Base-by-base conservation (phyloP, 352 stramenopile species). In the Pythium aristosporum region DNA sequence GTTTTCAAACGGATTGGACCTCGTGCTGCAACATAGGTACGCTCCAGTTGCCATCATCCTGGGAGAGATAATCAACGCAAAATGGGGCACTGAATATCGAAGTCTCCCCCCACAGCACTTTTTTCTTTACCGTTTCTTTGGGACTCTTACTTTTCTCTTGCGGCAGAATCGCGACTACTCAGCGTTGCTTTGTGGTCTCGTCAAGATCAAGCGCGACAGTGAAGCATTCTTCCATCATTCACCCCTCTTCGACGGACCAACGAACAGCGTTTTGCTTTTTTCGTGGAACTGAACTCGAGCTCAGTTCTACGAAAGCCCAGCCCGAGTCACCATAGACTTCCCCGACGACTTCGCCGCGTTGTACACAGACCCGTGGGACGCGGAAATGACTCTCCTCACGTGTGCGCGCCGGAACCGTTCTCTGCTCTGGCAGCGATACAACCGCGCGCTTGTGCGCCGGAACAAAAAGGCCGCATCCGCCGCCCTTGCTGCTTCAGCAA, bases 371-470 rank as follows among this genome's bases (percentile, higher is more conserved):
- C 52, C 61, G 57, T 64, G 57, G 57, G 30, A 58, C 23, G 37
- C 44, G 13, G 50, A 88, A 56, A 87, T 88, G 79, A 76, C 79
- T 51, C 65, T 88, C 43, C 74, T 88, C 44, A 78, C 65, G 51
- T 87, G 70, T 57, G 68, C 76, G 55, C 76, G 72, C 34, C 77
- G 79, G 32, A 69, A 88, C 63, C 79, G 79, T 50, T 73, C 76
- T 42, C 68, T 84, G 52, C 68, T 82, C 49, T 82, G 63, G 72
- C 76, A 79, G 47, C 72, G 72, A 50, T 62, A 71, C 34, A 73
- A 83, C 37, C 79, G 76, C 70, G 67, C 71, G 0, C 34, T 74
- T 28, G 53, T 61, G 13, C 79, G 71, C n/a, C 76, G 76, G 50
- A 65, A 79, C 28, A 67, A 63, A 39, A 61, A 51, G 7, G 47